A percentile compares a stretch with the other conserved stretches of the same genome.
Conservation (phyloP, 2,329 filamentous ascomycete genomes). For the Ascochyta viciae-villosae region DNA sequence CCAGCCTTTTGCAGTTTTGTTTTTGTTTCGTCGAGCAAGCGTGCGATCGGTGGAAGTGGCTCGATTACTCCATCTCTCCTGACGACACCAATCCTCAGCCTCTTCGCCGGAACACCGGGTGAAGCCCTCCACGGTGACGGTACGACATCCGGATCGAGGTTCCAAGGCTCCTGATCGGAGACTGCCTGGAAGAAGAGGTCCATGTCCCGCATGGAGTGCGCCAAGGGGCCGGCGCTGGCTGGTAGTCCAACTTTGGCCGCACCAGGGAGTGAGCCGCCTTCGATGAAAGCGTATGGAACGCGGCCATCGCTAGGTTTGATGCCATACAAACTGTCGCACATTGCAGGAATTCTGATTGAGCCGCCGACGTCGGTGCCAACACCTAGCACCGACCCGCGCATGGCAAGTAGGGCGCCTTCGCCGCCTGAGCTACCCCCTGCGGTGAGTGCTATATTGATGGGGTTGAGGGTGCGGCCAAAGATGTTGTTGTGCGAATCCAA, state of each 20-base stretch:
- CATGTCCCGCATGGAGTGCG: slow-evolving; percentile 58
- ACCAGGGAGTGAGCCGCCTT: slow-evolving; percentile 55
- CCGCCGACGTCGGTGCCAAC: slow-evolving; percentile 65
- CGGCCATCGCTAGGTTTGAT: slow-evolving; percentile 56
- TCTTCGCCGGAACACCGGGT: slow-evolving; percentile 27
- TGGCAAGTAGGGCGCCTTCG: slow-evolving; percentile 59
- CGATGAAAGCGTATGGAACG: slow-evolving; percentile 61
- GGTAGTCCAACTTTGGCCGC: slow-evolving; percentile 55
- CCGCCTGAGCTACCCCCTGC: slow-evolving; percentile 62
- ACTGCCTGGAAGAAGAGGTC: slow-evolving; percentile 63
- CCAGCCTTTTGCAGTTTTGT: slow-evolving; percentile 43
- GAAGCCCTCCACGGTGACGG: slow-evolving; percentile 48
- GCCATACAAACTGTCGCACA: slow-evolving; percentile 59
- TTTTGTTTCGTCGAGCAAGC: slow-evolving; percentile 56
- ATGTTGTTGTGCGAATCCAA: slow-evolving; percentile 61
- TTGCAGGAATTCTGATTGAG: slow-evolving; percentile 59
- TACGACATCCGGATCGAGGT: slow-evolving; percentile 53
- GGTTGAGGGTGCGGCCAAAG: slow-evolving; percentile 57
- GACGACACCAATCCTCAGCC: slow-evolving; percentile 57
- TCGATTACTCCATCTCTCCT: slow-evolving; percentile 58
- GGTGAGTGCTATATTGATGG: slow-evolving; percentile 56
- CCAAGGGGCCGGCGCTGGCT: slow-evolving; percentile 56
- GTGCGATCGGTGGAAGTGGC: slow-evolving; percentile 60
- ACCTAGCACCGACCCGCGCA: slow-evolving; percentile 58
- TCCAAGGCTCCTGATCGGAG: slow-evolving; percentile 60